Conservation (phyloP, 805 yeast genomes). For the Starmera quercuum region DNA sequence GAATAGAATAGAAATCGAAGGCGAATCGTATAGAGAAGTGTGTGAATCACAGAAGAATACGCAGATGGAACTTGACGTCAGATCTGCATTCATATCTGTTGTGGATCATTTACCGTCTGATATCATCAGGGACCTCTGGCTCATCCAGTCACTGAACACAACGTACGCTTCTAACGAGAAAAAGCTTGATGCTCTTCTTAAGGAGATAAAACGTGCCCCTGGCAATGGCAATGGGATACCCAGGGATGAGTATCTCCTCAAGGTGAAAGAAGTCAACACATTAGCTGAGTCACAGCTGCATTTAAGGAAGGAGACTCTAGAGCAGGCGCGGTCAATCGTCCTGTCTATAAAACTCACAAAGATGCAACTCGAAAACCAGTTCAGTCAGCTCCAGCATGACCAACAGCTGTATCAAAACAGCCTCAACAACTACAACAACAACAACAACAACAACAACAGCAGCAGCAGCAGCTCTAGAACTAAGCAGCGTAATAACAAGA, state of each 20-base stretch:
- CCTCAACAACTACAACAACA: constrained; percentile 11
- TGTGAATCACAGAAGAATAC: too few relatives aligned
- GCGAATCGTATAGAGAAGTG: too few relatives aligned
- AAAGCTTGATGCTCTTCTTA: constrained; percentile 9
- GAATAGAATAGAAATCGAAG: too few relatives aligned
- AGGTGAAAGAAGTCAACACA: too few relatives aligned
- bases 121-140: constrained; percentile 33
- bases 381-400: constrained; percentile 18
- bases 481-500: constrained; percentile 4
- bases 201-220: constrained; percentile 4
- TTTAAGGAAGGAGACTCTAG: too few relatives aligned
- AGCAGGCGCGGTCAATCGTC: constrained; percentile 17
- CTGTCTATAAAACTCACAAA: constrained; percentile 16
- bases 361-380: constrained; percentile 13
- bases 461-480: constrained; percentile 4
- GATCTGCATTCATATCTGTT: constrained; percentile 28
- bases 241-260: too few relatives aligned
- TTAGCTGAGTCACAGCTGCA: too few relatives aligned
- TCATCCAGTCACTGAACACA: constrained; percentile 27
- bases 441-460: constrained; percentile 11
- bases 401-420: constrained; percentile 17
- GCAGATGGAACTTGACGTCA: constrained; percentile 23
- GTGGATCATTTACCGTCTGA: constrained; percentile 38
- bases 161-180: constrained; percentile 10
- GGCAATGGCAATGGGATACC: neutral